Base-by-base conservation (phyloP, 2,329 filamentous ascomycete species). In the Nemania diffusa region DNA sequence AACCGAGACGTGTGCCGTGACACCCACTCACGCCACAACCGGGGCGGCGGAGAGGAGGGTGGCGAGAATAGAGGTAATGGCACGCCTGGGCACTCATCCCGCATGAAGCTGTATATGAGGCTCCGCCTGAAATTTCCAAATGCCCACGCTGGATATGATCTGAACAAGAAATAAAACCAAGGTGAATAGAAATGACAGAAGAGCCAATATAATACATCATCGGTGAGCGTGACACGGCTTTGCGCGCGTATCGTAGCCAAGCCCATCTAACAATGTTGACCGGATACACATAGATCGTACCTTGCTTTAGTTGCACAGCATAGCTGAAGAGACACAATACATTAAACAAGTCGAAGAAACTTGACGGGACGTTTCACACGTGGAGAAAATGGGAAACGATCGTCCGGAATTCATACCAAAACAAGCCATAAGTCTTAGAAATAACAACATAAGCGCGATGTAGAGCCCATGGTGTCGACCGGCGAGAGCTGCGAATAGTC, bases 101-200 rank as follows among this genome's bases (percentile, higher is more conserved):
- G 53, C 64, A 48, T 65, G 22, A 57, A 40, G 7, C 6, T 62
- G 40, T 57, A 57, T 61, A 32, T n/a, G 57, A 66, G 58, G 58
- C 57, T 66, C 52, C 44, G 53, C 42, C 34, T 42, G 22, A 48
- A 27, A 26, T 15, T 61, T 53, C 22, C 11, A 29, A 5, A 20
- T 22, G 42, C 17, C 6, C 17, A 46, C 17, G 20, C 3, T 42
- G 15, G 40, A 42, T 4, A 42, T 13, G 17, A 42, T 42, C 13
- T 42, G 11, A n/a, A 42, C 40, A 42, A 9, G 29, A 32, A n/a
- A n/a, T n/a, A n/a, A n/a, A n/a, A n/a, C n/a, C n/a, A n/a, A n/a
- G 29, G 29, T 9, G 29, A 9, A 32, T 32, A 32, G 29, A 5
- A 32, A 40, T 40, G 34, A 40, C 34, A 13, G 34, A 7, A 40